phyloP scores from a whole-genome alignment of 768 basidiomycete genomes.

The Hebeloma cylindrosporum region DNA sequence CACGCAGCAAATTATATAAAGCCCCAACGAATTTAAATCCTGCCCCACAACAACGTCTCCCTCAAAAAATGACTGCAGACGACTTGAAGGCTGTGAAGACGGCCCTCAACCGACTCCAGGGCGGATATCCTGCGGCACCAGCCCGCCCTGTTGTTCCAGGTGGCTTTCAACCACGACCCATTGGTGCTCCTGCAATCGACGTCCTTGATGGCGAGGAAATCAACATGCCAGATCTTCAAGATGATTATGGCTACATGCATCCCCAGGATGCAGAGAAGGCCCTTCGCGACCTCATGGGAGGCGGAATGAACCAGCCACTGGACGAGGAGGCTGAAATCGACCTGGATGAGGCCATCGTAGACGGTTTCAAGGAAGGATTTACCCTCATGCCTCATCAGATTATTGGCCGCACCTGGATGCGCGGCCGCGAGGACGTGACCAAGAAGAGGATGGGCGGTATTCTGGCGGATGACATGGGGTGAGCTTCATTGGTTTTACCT shows the following conservation, averaged over 20 bases:
- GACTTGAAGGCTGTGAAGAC: slow-evolving; percentile 13
- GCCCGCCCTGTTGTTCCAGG: slow-evolving; percentile 14
- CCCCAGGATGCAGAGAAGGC: slow-evolving; percentile 72
- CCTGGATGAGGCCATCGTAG: slow-evolving; percentile 66
- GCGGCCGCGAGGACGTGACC: slow-evolving; percentile 63
- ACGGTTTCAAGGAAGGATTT: slow-evolving; percentile 73
- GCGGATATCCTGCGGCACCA: slow-evolving; percentile 37
- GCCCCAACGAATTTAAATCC: slow-evolving; percentile 6
- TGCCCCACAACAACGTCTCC: slow-evolving; percentile 11
- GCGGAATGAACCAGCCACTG: slow-evolving; percentile 57
- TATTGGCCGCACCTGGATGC: slow-evolving; percentile 86
- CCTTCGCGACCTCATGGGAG: slow-evolving; percentile 72
- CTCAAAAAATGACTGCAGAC: slow-evolving; percentile 10
- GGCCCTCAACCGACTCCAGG: slow-evolving; percentile 16
- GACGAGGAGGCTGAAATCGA: slow-evolving; percentile 53
- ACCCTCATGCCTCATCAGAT: slow-evolving; percentile 85
- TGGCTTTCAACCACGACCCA: slow-evolving; percentile 16
- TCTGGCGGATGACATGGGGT: slow-evolving; percentile 92
- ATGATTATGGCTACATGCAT: slow-evolving; percentile 33
- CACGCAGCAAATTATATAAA: slow-evolving; percentile 3
- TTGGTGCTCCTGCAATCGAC: slow-evolving; percentile 4
- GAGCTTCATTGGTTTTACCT: slow-evolving; percentile 18
- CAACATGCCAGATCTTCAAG: slow-evolving; percentile 19
- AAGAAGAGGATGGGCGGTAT: slow-evolving; percentile 85
- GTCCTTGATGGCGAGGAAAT: slow-evolving; percentile 30